These are phyloP conservation scores for Aspergillus transmontanensis DNA, from an alignment of 2,329 filamentous ascomycete species.

Conservation along the genomic window DNA sequence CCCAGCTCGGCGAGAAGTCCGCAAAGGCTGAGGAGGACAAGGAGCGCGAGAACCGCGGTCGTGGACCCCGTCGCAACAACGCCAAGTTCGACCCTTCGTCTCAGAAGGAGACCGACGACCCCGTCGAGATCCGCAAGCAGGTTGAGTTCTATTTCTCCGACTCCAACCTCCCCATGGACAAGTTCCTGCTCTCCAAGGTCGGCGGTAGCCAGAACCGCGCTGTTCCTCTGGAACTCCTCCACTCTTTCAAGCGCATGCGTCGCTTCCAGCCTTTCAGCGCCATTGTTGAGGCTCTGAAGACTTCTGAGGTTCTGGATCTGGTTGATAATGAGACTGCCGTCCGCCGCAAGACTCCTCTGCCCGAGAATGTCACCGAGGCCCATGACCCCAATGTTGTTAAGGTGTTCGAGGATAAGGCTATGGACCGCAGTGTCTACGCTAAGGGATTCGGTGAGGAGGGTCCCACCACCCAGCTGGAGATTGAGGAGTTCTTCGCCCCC, in stretches of 20 bases:
- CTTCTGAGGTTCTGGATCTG: conserved; percentile 73
- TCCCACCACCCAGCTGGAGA: conserved; percentile 85
- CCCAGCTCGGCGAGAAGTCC: conserved; percentile 41
- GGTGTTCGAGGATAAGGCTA: conserved; percentile 64
- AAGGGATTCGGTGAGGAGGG: conserved; percentile 91
- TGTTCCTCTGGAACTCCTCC: conserved; percentile 74
- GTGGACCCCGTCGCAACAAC: conserved; percentile 52
- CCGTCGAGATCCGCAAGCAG: conserved; percentile 80
- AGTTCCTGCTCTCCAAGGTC: conserved; percentile 79
- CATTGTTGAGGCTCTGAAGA: conserved; percentile 79
- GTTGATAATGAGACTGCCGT: conserved; percentile 72
- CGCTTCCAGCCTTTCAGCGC: conserved; percentile 86
- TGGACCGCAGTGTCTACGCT: conserved; percentile 79
- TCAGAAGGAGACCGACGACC: conserved; percentile 73
- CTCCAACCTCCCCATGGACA: conserved; percentile 84
- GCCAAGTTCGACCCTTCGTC: conserved; percentile 71
- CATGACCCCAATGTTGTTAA: conserved; percentile 58
- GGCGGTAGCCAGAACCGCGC: conserved; percentile 74
- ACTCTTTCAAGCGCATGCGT: conserved; percentile 93
- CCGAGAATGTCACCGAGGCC: conserved; percentile 56
- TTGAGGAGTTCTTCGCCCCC: conserved; percentile 86
- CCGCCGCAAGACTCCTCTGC: conserved; percentile 73
- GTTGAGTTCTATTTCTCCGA: conserved; percentile 97
- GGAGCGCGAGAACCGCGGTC: conserved; percentile 29
- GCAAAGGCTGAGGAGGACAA: conserved; percentile 38